Evolutionary conservation across 2,329 filamentous ascomycete species (phyloP), one percentile per base, ranked within the genome.

Genomic region (Aureobasidium sp.): DNA sequence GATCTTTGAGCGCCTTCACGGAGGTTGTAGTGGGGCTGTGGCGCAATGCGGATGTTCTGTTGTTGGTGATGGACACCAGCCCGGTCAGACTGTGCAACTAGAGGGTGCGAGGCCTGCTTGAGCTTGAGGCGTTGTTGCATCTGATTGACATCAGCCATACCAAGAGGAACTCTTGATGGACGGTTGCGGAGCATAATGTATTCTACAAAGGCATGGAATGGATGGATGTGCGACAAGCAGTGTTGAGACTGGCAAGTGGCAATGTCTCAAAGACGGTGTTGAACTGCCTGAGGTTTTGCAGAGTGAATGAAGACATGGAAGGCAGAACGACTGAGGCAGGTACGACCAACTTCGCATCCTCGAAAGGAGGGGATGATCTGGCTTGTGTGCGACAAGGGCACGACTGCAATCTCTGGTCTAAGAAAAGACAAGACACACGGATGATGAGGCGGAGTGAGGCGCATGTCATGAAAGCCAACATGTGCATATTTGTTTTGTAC

Each of bases 121-220:
- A 54, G 64, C 67, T 49, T 64, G 17, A 63, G 64, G 48, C 68
- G 63, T 19, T 63, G 57, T 5, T 71, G 65, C 54, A 68, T 65
- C 37, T 68, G 69, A 24, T 61, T 57, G 31, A 71, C 62, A 61
- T 73, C 71, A 29, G 66, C 63, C 27, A 64, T 53, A 14, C 66
- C 69, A 54, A 72, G 68, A 8, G 64, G 62, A 62, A 73, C 65
- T 35, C 65, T 67, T 14, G 70, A 68, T 17, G 70, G 63, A 8
- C 65, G 65, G 49, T 64, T 67, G n/a, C 66, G 68, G 17, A 73
- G 67, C 70, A 73, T 72, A 27, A 47, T 58, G 40, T 17, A 19
- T 39, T 37, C 19, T 58, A 37, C 24, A 39, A 39, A 48, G 50
- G 14, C 24, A 31, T 37, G 5, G 45, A 33, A 52, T 50, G 11